Percentiles rank a stretch among this genome's conserved stretches.
These are phyloP conservation scores for Angophora floribunda DNA, from an alignment of 345 rosid species.

Conservation along the genomic window DNA sequence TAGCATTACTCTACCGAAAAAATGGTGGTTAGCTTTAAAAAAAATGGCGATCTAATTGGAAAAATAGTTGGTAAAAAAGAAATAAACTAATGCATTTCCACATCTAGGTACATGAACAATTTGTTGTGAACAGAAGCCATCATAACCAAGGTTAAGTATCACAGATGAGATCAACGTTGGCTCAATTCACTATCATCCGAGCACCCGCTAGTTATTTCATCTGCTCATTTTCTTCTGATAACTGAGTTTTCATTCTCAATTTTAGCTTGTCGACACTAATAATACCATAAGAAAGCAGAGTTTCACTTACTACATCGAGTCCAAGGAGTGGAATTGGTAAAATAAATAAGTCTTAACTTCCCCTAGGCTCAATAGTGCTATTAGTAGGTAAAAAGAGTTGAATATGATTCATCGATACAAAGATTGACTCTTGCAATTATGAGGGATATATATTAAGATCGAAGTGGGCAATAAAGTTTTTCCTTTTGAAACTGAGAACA, in stretches of 20 bases:
- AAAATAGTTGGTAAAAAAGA: neutral
- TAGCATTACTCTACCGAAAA: neutral
- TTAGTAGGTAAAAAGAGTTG: neutral
- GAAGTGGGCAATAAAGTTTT: neutral
- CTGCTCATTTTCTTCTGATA: neutral
- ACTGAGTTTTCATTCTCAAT: neutral
- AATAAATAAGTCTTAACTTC: neutral
- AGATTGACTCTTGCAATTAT: neutral
- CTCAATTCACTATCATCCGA: neutral
- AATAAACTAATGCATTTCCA: too few relatives aligned
- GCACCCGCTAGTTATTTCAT: neutral
- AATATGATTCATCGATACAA: neutral
- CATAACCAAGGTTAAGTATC: neutral
- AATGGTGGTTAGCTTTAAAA: neutral
- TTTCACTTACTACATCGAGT: neutral
- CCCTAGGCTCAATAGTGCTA: neutral
- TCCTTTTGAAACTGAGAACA: neutral
- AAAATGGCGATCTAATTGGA: too few relatives aligned
- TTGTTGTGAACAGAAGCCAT: neutral
- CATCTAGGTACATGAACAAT: too few relatives aligned
- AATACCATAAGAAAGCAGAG: neutral
- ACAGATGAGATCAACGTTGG: neutral
- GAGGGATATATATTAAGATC: neutral
- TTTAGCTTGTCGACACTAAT: neutral
- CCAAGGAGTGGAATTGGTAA: neutral